Base-by-base conservation (phyloP, 192 early-diverging fungal species). In the Polychytrium aggregatum region DNA sequence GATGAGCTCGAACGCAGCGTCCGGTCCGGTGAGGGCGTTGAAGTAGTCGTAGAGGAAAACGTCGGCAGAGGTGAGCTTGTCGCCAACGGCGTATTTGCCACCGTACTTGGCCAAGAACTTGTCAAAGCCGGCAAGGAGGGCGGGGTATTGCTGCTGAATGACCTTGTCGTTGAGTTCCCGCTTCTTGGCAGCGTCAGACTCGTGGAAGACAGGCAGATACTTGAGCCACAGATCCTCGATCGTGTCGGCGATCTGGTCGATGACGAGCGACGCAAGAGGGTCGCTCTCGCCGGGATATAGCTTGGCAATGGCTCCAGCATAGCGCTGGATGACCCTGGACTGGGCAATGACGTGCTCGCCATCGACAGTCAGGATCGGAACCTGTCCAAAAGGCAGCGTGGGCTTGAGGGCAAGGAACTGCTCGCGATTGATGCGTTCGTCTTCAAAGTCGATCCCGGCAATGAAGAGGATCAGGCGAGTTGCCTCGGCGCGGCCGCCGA, bases 211-310 rank as follows among this genome's bases (percentile, higher is more conserved):
- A 6, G 60, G 60, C 37, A 41, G 37, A 18, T 61, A 27, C 9
- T 34, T 16, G n/a, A 18, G 25, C 27, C 27, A 37, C 13, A 68
- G 37, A 33, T 68, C 67, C 24, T 65, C 26, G 17, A 26, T 21
- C n/a, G 18, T 36, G 38, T 27, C 18, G 8, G 57, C 33, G 37
- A 64, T 21, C 33, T 56, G 48, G 33, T 70, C 67, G 29, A 70
- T 62, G n/a, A n/a, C n/a, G 6, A 46, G 28, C 9, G 54, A 41
- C 2, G 67, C 67, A 16, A 53, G 26, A 13, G 48, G 33, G 24
- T 52, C 41, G 41, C 65, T 59, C 26, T 30, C 47, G n/a, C 34
- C 47, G 3, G 67, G 67, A 43, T 70, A 70, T 6, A 70, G 48
- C 26, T 53, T 53, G 13, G 24, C 18, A n/a, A 41, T 11, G 11